phyloP scores from a whole-genome alignment of 139 green algal genomes.

The Parachlorella kessleri region DNA sequence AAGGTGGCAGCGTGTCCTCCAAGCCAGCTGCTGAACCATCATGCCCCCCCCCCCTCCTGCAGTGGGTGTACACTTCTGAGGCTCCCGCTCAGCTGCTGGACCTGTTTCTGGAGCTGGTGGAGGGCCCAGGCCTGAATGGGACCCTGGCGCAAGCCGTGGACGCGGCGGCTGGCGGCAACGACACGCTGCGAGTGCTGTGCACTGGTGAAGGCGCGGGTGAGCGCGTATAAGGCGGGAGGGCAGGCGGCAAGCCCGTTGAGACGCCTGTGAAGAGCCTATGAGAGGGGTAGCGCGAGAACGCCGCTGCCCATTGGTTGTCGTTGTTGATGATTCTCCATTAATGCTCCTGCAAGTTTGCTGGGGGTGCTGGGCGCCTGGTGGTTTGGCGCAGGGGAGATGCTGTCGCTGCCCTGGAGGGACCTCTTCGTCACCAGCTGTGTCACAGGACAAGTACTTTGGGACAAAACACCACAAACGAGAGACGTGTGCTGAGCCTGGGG shows the following conservation, averaged over 20 bases:
- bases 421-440: too few species aligned
- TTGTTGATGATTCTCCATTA: not conserved
- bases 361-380: not conserved
- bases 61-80: too few species aligned
- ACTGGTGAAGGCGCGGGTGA: constrained; percentile 4
- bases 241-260: not conserved
- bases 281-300: not conserved
- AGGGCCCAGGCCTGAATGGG: too few species aligned
- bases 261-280: not conserved
- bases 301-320: not conserved
- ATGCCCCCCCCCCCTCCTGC: too few species aligned
- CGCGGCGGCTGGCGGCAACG: not conserved
- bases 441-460: too few species aligned
- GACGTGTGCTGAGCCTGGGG: not conserved
- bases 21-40: too few species aligned
- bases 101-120: too few species aligned
- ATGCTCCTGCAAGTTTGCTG: not conserved
- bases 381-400: too few species aligned
- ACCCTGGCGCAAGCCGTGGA: constrained; percentile 26
- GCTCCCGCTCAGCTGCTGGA: too few species aligned
- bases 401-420: too few species aligned
- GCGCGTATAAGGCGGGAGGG: not conserved
- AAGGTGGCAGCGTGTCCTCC: too few species aligned
- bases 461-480: too few species aligned
- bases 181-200: constrained; percentile 1